These are phyloP conservation scores for Cutaneotrichosporon sp. DNA, from an alignment of 1,284 basidiomycete species.

Conservation along the genomic window DNA sequence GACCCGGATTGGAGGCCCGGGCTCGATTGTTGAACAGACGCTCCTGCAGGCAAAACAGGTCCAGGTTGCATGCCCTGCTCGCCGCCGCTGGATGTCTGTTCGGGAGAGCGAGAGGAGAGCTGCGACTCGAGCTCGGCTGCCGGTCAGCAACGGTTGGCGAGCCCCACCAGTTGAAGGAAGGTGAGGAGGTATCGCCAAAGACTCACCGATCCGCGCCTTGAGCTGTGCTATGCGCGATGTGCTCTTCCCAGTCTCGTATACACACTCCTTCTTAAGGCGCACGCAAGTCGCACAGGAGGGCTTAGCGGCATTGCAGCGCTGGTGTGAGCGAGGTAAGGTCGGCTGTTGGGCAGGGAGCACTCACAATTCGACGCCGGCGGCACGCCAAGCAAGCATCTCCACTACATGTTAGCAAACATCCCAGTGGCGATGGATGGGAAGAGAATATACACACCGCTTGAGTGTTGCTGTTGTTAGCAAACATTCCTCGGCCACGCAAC, in stretches of 20 bases:
- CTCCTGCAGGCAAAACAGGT: neutral
- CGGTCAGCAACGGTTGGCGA: slow-evolving; percentile 10
- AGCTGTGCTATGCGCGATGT: slow-evolving; percentile 33
- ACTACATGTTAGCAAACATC: slow-evolving; percentile 23
- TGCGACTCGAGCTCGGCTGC: slow-evolving; percentile 26
- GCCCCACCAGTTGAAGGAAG: neutral
- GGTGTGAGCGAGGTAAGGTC: neutral
- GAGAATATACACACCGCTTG: slow-evolving; percentile 20
- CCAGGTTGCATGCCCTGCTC: neutral
- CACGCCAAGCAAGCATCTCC: slow-evolving; percentile 38
- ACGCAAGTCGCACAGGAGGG: slow-evolving; percentile 34
- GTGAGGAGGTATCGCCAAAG: neutral
- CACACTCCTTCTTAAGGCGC: slow-evolving; percentile 31
- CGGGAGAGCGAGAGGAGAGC: slow-evolving; percentile 18
- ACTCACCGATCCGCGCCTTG: slow-evolving; percentile 32
- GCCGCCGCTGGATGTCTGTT: slow-evolving; percentile 1
- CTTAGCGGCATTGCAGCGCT: slow-evolving; percentile 37
- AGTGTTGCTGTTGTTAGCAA: slow-evolving; percentile 16
- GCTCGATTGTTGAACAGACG: neutral
- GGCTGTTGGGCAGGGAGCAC: slow-evolving; percentile 2
- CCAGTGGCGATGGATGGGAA: neutral
- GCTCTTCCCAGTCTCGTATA: slow-evolving; percentile 33
- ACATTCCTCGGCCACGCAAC: neutral
- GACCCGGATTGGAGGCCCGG: neutral
- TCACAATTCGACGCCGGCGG: slow-evolving; percentile 34